Evolutionary conservation across 352 stramenopile genomes (phyloP), one percentile per base, ranked within the genome.

Genomic region (Phytophthora chlamydospora): DNA sequence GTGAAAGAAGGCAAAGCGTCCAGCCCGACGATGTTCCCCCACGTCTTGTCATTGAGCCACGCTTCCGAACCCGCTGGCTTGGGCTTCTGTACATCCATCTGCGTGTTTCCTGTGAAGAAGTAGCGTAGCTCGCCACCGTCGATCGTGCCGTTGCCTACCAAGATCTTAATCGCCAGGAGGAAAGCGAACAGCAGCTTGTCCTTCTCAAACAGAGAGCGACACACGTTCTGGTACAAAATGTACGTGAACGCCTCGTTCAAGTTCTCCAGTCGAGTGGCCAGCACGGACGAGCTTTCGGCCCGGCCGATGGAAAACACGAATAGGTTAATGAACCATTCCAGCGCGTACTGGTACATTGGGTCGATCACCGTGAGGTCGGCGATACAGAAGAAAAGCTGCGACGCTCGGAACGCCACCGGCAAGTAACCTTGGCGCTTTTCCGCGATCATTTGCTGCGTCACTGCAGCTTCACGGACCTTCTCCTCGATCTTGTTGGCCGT

Each of bases 101-200:
- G 85, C 24, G 91, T 98, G 48, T 90, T 95, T 14, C 94, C 93
- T 7, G 94, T 96, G 52, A 98, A 95, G 60, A 98, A 97, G 45
- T 97, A 98, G 1, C 89, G 80, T 9, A 98, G 52, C 40, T 98
- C 90, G 0, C 57, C 63, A 0, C 66, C 68, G 57, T 97, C 72
- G 54, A 98, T 90, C n/a, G 68, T 66, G 1, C 75, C 78, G 29
- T 89, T 78, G 0, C 85, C 88, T 1, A 89, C 89, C 32, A 98
- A 76, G 33, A 98, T 96, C 62, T 98, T 98, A 58, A 96, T 89
- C 0, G 87, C 90, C 17, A 98, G 59, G 7, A 98, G 58, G 66
- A 98, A 98, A 19, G 89, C 93, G 58, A 98, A 98, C 6, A 98
- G 73, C 32, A 98, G 71, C 61, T 98, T 98, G 75, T 98, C 88